Base-by-base conservation (phyloP, 2,329 filamentous ascomycete genomes). In the Elsinoe perseae region DNA sequence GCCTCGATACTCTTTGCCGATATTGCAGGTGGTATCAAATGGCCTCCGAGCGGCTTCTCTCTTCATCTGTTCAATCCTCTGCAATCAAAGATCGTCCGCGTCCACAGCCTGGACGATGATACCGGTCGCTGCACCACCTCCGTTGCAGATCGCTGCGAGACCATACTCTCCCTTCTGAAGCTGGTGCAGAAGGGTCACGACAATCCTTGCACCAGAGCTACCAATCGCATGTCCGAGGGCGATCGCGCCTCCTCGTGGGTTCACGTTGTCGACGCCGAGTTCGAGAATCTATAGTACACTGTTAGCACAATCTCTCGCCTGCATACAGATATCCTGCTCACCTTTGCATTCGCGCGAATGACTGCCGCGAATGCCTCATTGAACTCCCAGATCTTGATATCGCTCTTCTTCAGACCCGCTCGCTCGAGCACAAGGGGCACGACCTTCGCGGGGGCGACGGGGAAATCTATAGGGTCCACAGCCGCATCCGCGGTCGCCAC, bases 291-390 rank as follows among this genome's bases (percentile, higher is more conserved):
- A 63, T 23, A 16, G 23, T 10, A 30, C 5, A n/a, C n/a, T 8
- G 57, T 50, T 18, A 46, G 60, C 57, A n/a, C 62, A 61, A 44
- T 61, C 61, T 18, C 56, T 40, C 14, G 4, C 28, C 30, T 12
- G 16, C 8, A 9, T 56, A 23, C 12, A 30, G 5, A 36, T n/a
- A 27, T 30, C 30, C 36, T 28, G 56, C 70, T 65, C 66, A 85
- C 85, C 81, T 95, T 91, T 66, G 89, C 86, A 68, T 97, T 96
- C 40, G 92, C 91, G 69, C 93, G 90, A 71, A 96, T 93, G 27
- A 96, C 91, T 3, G 88, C 89, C 25, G 93, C 92, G 69, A 98
- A 98, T 0, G 93, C 93, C 75, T 98, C 93, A 71, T 98, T 98
- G 73, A 98, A 95, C 71, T 97, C 93, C 92, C 93, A 97, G 20